Conservation (phyloP, 2,329 filamentous ascomycete species). For the Claviceps sorghi region DNA sequence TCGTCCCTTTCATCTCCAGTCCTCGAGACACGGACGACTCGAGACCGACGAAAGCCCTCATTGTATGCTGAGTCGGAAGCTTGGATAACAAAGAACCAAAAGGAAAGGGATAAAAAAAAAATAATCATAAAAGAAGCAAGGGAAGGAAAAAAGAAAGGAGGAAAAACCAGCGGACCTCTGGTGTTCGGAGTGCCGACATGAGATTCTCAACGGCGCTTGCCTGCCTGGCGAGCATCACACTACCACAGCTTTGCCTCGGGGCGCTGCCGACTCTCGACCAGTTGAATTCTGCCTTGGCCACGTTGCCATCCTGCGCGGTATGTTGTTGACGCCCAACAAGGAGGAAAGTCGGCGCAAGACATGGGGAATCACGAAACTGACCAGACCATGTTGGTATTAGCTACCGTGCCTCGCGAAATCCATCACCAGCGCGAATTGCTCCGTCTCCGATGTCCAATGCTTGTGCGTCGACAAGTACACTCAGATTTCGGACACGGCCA, state of each 20-base stretch:
- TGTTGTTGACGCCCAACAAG: background rate
- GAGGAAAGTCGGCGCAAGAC: no score
- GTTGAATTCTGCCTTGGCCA: background rate
- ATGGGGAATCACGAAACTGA: background rate
- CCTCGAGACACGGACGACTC: background rate
- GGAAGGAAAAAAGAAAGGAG: background rate
- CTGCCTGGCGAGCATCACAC: background rate
- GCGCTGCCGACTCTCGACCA: background rate
- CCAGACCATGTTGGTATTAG: background rate
- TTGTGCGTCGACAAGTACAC: conserved; percentile 22
- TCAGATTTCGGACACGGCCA: conserved; percentile 10
- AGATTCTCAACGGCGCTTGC: background rate
- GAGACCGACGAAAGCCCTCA: background rate
- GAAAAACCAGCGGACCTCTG: background rate
- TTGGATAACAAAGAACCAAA: background rate
- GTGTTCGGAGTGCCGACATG: background rate
- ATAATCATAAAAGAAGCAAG: no score
- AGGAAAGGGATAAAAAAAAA: no score
- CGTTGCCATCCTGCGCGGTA: conserved; percentile 1
- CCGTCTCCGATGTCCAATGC: conserved; percentile 1
- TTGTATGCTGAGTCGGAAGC: background rate
- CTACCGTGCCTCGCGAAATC: background rate
- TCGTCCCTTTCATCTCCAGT: no score
- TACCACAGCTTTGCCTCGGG: background rate
- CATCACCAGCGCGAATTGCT: conserved; percentile 7